These are phyloP conservation scores for Nannizziopsis barbatae DNA, from an alignment of 2,329 filamentous ascomycete genomes.

Conservation along the genomic window DNA sequence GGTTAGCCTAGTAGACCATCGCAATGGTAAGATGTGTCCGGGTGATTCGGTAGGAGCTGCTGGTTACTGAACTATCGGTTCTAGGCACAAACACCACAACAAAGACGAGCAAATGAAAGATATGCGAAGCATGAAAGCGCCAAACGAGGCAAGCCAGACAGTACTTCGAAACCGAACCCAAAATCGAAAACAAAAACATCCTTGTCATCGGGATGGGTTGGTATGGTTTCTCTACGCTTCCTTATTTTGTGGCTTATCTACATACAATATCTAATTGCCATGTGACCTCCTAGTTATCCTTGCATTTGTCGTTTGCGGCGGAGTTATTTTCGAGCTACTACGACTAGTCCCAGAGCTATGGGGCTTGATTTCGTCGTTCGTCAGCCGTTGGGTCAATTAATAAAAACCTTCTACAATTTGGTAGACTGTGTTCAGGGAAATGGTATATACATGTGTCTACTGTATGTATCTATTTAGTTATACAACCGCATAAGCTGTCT, in stretches of 20 bases:
- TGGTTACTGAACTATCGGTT: not conserved
- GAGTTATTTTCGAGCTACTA: constrained; percentile 48
- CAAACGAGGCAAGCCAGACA: constrained; percentile 47
- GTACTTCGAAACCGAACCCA: constrained; percentile 36
- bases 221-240: constrained; percentile 37
- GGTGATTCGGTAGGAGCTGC: too few relatives aligned
- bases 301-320: constrained; percentile 53
- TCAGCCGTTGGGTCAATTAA: constrained; percentile 16
- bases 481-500: not conserved
- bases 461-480: not conserved
- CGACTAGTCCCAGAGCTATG: constrained; percentile 35
- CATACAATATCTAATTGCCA: not conserved
- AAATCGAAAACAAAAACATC: constrained; percentile 44
- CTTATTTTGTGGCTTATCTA: not conserved
- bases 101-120: constrained; percentile 52
- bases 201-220: constrained; percentile 47
- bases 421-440: not conserved
- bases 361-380: constrained; percentile 16
- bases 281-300: constrained; percentile 41
- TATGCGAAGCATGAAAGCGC: constrained; percentile 49
- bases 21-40: too few relatives aligned
- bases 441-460: not conserved
- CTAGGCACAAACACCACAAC: constrained; percentile 54
- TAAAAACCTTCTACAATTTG: not conserved
- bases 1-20: too few relatives aligned